A percentile compares a stretch with the other conserved stretches of the same genome.
Conservation (phyloP, 2,329 filamentous ascomycete genomes). For the Paraphaeosphaeria sporulosa region DNA sequence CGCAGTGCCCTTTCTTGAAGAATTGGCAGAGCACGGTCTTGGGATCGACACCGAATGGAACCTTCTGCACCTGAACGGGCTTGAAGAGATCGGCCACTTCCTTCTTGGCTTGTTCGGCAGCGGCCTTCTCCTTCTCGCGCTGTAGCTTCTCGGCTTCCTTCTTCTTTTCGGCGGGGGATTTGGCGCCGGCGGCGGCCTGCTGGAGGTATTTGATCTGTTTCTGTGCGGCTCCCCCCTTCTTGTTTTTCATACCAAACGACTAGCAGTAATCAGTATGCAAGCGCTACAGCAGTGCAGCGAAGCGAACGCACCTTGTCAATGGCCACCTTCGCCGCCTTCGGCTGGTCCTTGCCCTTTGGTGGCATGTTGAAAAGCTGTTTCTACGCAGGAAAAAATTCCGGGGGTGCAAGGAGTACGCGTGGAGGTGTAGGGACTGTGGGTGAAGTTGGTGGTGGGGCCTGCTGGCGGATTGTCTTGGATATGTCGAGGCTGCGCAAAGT, state of each 20-base stretch:
- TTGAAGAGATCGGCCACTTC: conserved; percentile 86
- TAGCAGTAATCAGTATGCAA: conserved; percentile 31
- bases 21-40: conserved; percentile 98
- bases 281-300: not conserved
- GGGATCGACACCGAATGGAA: conserved; percentile 95
- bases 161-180: conserved; percentile 86
- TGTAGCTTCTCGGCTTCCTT: conserved; percentile 71
- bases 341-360: conserved; percentile 66
- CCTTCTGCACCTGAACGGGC: conserved; percentile 95
- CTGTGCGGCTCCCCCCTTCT: conserved; percentile 91
- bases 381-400: not conserved
- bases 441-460: conserved; percentile 28
- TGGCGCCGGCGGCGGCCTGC: conserved; percentile 74
- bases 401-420: not conserved
- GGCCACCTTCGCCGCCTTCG: conserved; percentile 68
- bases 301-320: conserved; percentile 73
- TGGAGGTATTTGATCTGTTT: conserved; percentile 71
- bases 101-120: conserved; percentile 81
- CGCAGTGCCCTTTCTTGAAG: conserved; percentile 95
- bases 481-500: conserved; percentile 37
- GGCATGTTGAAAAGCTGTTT: conserved; percentile 65
- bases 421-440: conserved; percentile 21
- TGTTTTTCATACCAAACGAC: conserved; percentile 99
- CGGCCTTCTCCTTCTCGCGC: conserved; percentile 87
- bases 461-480: conserved; percentile 23